Base-by-base conservation (phyloP, 2,329 filamentous ascomycete species). In the Macrophomina pseudophaseolina region DNA sequence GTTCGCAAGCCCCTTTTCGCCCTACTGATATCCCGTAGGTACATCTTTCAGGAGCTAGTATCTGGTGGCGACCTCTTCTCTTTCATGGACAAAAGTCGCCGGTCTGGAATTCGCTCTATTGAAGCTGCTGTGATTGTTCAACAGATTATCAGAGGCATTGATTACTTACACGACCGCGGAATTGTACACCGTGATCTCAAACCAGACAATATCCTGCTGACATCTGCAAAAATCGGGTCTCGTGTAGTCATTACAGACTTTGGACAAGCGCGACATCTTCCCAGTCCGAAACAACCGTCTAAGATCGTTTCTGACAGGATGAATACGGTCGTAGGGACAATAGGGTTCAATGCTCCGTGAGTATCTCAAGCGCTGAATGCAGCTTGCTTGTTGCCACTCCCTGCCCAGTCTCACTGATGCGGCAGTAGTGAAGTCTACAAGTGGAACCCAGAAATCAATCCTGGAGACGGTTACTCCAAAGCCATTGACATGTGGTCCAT, bases 111-210 rank as follows among this genome's bases (percentile, higher is more conserved):
- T 1, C 69, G 73, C 5, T 83, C 86, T 66, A 77, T 83, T 1
- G 82, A 87, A 69, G 79, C 84, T 30, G 85, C 84, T 7, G 80
- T 85, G 11, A 84, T 89, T 38, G 74, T 86, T 14, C 78, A 80
- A 54, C 87, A 90, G 70, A 75, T 89, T 3, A 73, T 87, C 8
- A 82, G 86, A 64, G 87, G 85, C 1, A 73, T 89, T n/a, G 76
- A 86, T 16, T 88, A 88, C 70, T 75, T 89, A 0, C 87, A 89
- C 72, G 74, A 78, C 3, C 78, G 80, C 7, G 77, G 82, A 48
- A 84, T 89, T 51, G 86, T 86, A 4, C 87, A 90, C 72, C 80
- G 87, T 38, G 87, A 90, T 71, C 79, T 89, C 58, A 90, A 89
- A 71, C 87, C 86, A 0, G 87, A 89, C 63, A 89, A 89, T 70